Evolutionary conservation across 2,329 filamentous ascomycete genomes (phyloP), one percentile per base, ranked within the genome.

Genomic region (Emmonsia crescens): DNA sequence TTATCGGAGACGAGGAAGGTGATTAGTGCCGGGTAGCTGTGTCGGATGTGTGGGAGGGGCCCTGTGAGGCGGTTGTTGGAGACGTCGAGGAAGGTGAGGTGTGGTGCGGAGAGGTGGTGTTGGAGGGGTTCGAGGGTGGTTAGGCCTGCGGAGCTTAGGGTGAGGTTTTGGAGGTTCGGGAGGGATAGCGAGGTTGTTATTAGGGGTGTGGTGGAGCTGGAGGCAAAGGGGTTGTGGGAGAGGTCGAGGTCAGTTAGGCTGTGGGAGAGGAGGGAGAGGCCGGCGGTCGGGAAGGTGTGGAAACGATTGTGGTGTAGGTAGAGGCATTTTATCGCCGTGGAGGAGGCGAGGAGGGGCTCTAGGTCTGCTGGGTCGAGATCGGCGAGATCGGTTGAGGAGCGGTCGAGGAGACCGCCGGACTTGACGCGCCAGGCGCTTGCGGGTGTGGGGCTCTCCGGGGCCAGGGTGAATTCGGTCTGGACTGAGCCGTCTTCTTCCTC

Each of bases 1-100:
- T 97, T 97, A 74, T 95, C 91, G 3, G 86, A 83, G 1, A 85
- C 87, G 21, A 93, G 77, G 10, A 97, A 78, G 0, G 88, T 84
- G 1, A 80, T 82, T 49, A 96, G 79, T 6, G 78, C 80, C 0
- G 91, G 89, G 71, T 91, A 96, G 1, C 77, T 78, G 6, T 82
- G 76, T 60, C 85, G 85, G 6, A 96, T 77, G 29, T 72, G 66
- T 0, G 92, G 89, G 0, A 96, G 78, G 0, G 82, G 57, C 5
- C 82, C 81, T 0, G 85, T 82, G 36, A 97, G 76, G n/a, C 88
- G 85, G 72, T 97, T 97, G 65, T 88, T 83, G 29, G 88, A 91
- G 8, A 95, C 80, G 70, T 97, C 89, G 1, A 96, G 79, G 67
- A 88, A 88, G 60, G 87, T 84, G 6, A 97, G 80, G 6, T 77